Evolutionary conservation across 306 rosid genomes (phyloP).

Genomic region (Vigna angularis): DNA sequence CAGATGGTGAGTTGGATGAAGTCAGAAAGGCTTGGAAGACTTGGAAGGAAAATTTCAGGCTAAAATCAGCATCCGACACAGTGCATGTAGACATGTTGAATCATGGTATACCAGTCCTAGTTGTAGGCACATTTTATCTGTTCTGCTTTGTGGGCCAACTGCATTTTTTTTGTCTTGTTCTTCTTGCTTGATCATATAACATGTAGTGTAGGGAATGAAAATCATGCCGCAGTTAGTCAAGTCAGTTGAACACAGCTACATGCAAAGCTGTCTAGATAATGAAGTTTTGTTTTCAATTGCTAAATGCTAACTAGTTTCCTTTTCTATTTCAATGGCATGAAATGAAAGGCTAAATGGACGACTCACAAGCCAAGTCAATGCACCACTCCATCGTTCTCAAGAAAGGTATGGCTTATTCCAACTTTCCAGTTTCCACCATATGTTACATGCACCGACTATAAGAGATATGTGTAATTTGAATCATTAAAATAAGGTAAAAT

Average conservation of each 20-base stretch:
- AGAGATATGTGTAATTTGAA: neutral
- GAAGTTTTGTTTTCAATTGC: neutral
- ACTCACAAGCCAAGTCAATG: neutral
- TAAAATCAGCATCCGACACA: conserved; percentile 38
- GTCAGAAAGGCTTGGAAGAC: conserved; percentile 77
- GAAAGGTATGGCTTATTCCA: neutral
- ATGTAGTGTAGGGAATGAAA: neutral
- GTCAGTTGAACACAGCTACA: neutral
- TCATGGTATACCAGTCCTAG: conserved; percentile 24
- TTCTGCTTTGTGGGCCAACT: conserved; percentile 5
- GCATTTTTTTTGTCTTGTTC: neutral
- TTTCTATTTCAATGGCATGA: neutral
- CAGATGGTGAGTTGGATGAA: conserved; percentile 66
- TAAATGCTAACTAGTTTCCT: neutral
- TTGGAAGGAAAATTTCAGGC: conserved; percentile 68
- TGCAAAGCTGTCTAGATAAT: neutral
- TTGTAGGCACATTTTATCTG: conserved; percentile 19
- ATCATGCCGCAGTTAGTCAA: neutral
- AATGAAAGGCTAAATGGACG: neutral
- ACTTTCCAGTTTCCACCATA: neutral
- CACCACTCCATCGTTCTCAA: neutral
- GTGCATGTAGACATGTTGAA: conserved; percentile 26
- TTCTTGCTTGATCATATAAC: neutral
- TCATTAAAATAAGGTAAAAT: neutral
- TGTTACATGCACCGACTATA: neutral